Evolutionary conservation across 768 basidiomycete genomes (phyloP).

Genomic region (Pleurotus pulmonarius): DNA sequence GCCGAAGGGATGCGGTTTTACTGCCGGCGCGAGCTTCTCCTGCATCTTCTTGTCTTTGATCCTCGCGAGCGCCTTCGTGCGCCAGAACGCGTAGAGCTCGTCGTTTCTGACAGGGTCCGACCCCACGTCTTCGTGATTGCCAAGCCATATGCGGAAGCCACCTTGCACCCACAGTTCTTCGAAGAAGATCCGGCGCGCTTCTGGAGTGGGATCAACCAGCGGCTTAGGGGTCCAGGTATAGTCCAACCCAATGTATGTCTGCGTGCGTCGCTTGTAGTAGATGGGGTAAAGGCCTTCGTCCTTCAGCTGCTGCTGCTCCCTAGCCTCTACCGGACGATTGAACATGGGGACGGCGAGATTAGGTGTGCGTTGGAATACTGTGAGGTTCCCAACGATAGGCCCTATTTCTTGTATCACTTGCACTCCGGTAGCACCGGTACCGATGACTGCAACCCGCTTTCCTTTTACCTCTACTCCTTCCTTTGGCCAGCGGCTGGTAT

Average conservation of each 20-base stretch:
- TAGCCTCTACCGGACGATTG: constrained; percentile 56
- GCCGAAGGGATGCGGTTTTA: constrained; percentile 21
- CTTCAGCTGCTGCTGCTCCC: constrained; percentile 14
- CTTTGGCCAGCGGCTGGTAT: constrained; percentile 21
- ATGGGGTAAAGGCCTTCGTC: constrained; percentile 13
- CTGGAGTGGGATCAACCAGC: constrained; percentile 12
- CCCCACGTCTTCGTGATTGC: constrained; percentile 13
- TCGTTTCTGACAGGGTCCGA: constrained; percentile 16
- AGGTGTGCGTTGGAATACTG: constrained; percentile 33
- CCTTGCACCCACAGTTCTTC: constrained; percentile 19
- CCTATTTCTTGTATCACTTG: constrained; percentile 22
- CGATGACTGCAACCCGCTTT: constrained; percentile 23
- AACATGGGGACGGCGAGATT: constrained; percentile 46
- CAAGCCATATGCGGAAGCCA: constrained; percentile 18
- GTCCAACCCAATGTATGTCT: constrained; percentile 17
- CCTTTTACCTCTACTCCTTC: constrained; percentile 15
- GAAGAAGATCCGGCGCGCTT: constrained; percentile 17
- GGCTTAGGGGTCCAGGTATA: constrained; percentile 11
- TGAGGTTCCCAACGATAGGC: constrained; percentile 16
- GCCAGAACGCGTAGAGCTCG: constrained; percentile 21
- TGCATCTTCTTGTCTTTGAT: constrained; percentile 15
- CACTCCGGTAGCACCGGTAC: constrained; percentile 23
- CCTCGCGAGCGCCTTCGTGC: constrained; percentile 17
- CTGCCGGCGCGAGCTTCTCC: constrained; percentile 20
- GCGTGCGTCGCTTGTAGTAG: constrained; percentile 15